These are phyloP conservation scores for Ceratocystis papillata DNA, from an alignment of 2,329 filamentous ascomycete genomes.

Conservation along the genomic window DNA sequence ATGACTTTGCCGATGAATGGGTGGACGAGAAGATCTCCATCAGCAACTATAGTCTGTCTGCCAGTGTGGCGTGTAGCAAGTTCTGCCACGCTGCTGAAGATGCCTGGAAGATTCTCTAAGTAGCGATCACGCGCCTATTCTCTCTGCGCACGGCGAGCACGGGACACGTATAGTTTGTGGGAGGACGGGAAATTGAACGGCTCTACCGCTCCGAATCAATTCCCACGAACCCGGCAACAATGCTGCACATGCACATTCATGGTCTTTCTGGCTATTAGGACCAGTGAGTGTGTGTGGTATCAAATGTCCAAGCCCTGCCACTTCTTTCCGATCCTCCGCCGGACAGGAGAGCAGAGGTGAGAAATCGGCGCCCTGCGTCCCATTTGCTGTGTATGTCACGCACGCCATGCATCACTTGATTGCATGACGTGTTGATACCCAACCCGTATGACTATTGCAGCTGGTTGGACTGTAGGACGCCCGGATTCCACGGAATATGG, in stretches of 20 bases:
- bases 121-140: neutral
- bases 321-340: neutral
- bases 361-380: neutral
- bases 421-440: neutral
- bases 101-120: slow-evolving; percentile 82
- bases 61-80: slow-evolving; percentile 97
- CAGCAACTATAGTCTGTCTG: slow-evolving; percentile 94
- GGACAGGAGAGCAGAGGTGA: slow-evolving; percentile 1
- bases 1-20: slow-evolving; percentile 87
- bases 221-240: neutral
- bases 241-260: neutral
- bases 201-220: neutral
- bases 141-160: slow-evolving; percentile 4
- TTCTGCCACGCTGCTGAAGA: slow-evolving; percentile 98
- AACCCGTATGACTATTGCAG: neutral
- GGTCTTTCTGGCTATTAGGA: neutral
- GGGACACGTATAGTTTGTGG: neutral
- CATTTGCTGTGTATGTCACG: neutral
- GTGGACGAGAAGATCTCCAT: slow-evolving; percentile 98
- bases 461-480: neutral
- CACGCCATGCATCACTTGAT: neutral
- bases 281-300: neutral
- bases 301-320: neutral
- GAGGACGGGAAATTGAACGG: neutral
- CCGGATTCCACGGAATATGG: neutral